A percentile compares a stretch with the other conserved stretches of the same genome.
Conservation (phyloP, 225 moss, liverwort and hornwort species). For the Polytrichum commune region DNA sequence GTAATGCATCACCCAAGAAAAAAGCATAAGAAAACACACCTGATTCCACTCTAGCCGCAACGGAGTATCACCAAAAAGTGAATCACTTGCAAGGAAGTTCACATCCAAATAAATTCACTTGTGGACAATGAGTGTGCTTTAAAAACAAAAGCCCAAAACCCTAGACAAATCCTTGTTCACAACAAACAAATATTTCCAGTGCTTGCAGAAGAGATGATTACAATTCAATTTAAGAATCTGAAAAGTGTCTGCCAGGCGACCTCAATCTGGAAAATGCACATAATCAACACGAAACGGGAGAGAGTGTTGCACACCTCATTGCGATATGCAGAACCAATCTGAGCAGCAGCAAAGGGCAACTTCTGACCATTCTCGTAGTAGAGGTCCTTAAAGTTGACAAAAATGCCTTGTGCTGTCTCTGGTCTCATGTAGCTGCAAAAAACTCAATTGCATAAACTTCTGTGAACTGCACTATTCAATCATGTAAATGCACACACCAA, state of each 20-base stretch:
- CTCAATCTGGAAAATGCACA: background rate
- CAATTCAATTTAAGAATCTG: background rate
- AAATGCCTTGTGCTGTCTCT: constrained; percentile 97
- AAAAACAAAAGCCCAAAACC: too few relatives aligned
- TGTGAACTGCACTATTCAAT: background rate
- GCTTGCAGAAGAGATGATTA: too few relatives aligned
- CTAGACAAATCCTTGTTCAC: too few relatives aligned
- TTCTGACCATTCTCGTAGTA: constrained; percentile 77
- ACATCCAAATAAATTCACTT: too few relatives aligned
- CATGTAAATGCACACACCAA: too few relatives aligned
- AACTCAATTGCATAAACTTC: background rate
- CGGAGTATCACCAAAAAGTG: too few relatives aligned
- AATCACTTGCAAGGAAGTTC: too few relatives aligned
- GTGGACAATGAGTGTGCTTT: too few relatives aligned
- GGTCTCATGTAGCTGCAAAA: constrained; percentile 76
- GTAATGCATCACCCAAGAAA: too few relatives aligned
- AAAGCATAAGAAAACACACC: too few relatives aligned
- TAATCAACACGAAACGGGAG: background rate
- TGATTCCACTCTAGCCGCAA: too few relatives aligned
- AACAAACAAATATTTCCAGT: too few relatives aligned
- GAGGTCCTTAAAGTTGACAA: constrained; percentile 73
- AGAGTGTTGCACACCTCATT: constrained; percentile 60
- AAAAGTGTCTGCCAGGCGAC: background rate
- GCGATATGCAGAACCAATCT: constrained; percentile 93
- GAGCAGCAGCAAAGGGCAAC: constrained; percentile 94